phyloP scores from a whole-genome alignment of 192 early-diverging fungal genomes.

The Jimgerdemannia flammicorona region DNA sequence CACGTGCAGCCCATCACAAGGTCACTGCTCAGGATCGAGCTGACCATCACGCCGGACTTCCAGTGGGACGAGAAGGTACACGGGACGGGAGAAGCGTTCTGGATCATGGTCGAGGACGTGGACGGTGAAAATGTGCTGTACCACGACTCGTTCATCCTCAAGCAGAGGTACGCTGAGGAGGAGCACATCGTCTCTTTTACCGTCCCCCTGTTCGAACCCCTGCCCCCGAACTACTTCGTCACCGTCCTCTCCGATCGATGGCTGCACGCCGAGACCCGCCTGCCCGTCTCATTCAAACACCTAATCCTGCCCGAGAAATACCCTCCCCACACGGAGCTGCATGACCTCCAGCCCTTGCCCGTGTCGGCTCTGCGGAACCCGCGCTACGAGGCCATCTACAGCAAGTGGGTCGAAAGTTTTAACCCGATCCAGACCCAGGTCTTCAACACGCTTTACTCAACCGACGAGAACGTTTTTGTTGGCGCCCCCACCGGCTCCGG shows the following conservation, averaged over 20 bases:
- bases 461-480: constrained; percentile 88
- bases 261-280: constrained; percentile 86
- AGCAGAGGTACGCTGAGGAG: constrained; percentile 75
- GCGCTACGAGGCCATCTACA: constrained; percentile 70
- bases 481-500: constrained; percentile 93
- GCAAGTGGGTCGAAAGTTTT: constrained; percentile 58
- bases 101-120: constrained; percentile 93
- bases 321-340: constrained; percentile 89
- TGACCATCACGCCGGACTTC: constrained; percentile 93
- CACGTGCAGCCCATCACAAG: constrained; percentile 93
- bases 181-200: constrained; percentile 90
- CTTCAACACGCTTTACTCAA: constrained; percentile 85
- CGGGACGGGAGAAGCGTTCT: constrained; percentile 85
- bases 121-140: constrained; percentile 88
- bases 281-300: constrained; percentile 92
- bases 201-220: constrained; percentile 85
- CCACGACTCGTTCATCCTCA: constrained; percentile 89
- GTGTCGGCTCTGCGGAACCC: constrained; percentile 73
- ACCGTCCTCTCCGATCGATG: constrained; percentile 91
- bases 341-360: constrained; percentile 90
- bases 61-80: constrained; percentile 87
- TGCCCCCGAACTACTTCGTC: constrained; percentile 97
- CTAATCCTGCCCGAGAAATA: constrained; percentile 91
- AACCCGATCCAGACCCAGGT: constrained; percentile 97
- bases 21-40: constrained; percentile 84